Evolutionary conservation across 169 alveolate genomes (phyloP), one percentile per base, ranked within the genome.

Genomic region (Eimeria tenella): DNA sequence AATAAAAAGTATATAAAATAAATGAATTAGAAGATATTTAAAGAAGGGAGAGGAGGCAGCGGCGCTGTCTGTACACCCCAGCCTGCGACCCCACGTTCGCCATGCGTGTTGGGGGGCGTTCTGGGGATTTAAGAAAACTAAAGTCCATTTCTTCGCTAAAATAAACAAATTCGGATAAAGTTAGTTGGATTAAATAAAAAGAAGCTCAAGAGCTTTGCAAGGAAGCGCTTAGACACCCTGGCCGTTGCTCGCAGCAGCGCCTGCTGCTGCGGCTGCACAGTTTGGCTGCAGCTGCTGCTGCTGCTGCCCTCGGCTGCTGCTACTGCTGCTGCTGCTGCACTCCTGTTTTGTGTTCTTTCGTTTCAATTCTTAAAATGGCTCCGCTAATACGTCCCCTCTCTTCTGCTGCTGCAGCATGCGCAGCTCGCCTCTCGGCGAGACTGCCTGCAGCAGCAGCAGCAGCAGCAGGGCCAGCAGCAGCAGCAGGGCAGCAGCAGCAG

Each of bases 391-490:
- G 84, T 49, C 84, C 58, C 5, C 10, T 74, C 58, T 42, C 84
- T 0, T 74, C 84, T 42, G 84, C 84, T 31, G 62, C 84, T 74
- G 58, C 84, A 9, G 42, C 60, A 9, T 74, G 84, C 62, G 62
- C 84, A 4, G 62, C 62, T 10, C 52, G 84, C 52, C 55, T 74
- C 84, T 31, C 84, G 2, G 62, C 31, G 84, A 52, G 62, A 15
- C 19, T 74, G 62, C 84, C 84, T 74, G 84, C 84, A 25, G 60
- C 84, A 11, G 68, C 68, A 58, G 68, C 68, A 74, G 84, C 62
- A 31, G 84, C 19, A 63, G 17, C 74, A 17, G 17, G 49, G 21
- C 10, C 74, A 63, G 74, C 74, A 63, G 23, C 25, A 63, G 9
- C 17, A 63, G 74, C 74, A 63, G 23, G 49, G 73, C 65, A 84